Conservation (phyloP, 257 asterid species). For the Solanum tarijense region DNA sequence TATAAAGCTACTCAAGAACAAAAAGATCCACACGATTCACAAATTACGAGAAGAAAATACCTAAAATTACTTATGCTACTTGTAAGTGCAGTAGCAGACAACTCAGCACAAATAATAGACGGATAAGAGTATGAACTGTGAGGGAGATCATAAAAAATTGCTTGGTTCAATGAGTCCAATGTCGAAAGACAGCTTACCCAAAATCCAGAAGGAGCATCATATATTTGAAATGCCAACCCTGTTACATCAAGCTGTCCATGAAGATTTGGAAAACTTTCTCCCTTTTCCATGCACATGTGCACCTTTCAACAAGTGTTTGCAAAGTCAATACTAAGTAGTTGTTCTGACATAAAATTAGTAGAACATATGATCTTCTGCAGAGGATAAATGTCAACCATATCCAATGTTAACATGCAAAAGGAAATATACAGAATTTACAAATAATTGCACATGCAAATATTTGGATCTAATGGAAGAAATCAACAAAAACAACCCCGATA, state of each 20-base stretch:
- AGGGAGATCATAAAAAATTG: neutral
- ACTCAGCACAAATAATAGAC: neutral
- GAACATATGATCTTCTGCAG: neutral
- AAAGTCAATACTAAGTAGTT: neutral
- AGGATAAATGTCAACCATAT: neutral
- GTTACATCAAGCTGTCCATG: slow-evolving; percentile 98
- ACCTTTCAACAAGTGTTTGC: slow-evolving; percentile 37
- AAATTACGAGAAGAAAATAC: neutral
- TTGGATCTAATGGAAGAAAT: neutral
- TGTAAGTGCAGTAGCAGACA: neutral
- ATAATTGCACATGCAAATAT: neutral
- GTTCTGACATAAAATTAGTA: neutral
- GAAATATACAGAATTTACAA: neutral
- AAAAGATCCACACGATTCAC: neutral
- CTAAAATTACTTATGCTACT: neutral
- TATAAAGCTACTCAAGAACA: neutral
- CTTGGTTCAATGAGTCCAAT: neutral
- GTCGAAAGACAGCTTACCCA: slow-evolving; percentile 43
- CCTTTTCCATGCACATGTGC: slow-evolving; percentile 96
- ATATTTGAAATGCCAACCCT: slow-evolving; percentile 76
- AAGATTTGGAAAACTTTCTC: slow-evolving; percentile 91
- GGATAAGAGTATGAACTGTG: neutral
- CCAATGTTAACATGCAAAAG: neutral
- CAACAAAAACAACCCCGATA: neutral
- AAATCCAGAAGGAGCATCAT: slow-evolving; percentile 85